Base-by-base conservation (phyloP, 1,284 basidiomycete species). In the Marasmius oreades region DNA sequence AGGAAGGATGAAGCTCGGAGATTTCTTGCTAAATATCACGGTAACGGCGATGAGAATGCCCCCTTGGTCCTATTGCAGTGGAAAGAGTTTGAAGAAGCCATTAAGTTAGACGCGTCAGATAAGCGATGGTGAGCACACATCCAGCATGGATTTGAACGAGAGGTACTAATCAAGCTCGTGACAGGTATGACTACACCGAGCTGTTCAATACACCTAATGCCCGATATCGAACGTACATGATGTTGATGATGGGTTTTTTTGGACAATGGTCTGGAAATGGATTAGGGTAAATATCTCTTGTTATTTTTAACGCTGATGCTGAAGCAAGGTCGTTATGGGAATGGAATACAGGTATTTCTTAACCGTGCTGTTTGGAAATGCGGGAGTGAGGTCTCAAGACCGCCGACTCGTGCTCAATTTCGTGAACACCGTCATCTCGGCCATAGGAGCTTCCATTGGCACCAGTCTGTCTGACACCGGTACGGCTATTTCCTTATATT, bases 1-100 rank as follows among this genome's bases (percentile, higher is more conserved):
- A 69, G 74, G 8, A 73, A 72, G 28, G 78, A 79, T 4, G 75
- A 81, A 57, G 81, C 82, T 3, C 68, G 70, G 11, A 63, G 63
- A 20, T 73, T 84, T 55, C 69, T 85, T 16, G 74, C 73, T n/a
- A 80, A 77, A 59, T 82, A 80, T 59, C 83, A 85, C 61, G 78
- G 77, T 22, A 70, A 75, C 55, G 77, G 72, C 18, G 73, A 80
- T 55, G 67, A 68, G 24, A 72, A 76, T 59, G 75, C 76, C 56
- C 80, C 78, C 55, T 67, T 77, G 34, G 79, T 78, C n/a, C 65
- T 68, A 28, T 72, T 85, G n/a, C 78, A 86, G 64, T 78, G 77
- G 72, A 73, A 70, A 52, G 85, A 86, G 64, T 80, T 81, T 65
- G 75, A 79, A 61, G 80, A 82, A 60, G 67, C 74, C 5, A 78